Evolutionary conservation across 2,329 filamentous ascomycete genomes (phyloP).

Genomic region (Pseudogymnoascus sp.): DNA sequence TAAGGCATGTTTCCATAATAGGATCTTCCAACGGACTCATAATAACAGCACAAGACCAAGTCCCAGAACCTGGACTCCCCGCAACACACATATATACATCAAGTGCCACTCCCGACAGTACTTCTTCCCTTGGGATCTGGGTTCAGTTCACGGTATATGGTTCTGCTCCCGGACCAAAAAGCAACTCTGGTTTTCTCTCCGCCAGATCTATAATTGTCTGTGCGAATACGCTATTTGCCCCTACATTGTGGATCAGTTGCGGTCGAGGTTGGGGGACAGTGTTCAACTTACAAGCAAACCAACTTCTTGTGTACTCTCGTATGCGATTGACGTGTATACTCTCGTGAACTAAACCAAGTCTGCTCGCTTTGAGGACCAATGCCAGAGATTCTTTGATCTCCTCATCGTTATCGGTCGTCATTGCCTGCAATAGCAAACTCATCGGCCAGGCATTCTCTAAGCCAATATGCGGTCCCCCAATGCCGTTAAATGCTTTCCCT

Average conservation of each 20-base stretch:
- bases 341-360: conserved; percentile 80
- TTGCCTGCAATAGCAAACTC: conserved; percentile 83
- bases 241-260: conserved; percentile 20
- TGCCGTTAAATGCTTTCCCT: conserved; percentile 71
- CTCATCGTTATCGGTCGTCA: conserved; percentile 73
- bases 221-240: conserved; percentile 95
- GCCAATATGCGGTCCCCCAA: conserved; percentile 80
- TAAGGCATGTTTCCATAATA: not conserved
- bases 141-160: conserved; percentile 41
- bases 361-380: conserved; percentile 65
- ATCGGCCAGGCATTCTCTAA: conserved; percentile 94
- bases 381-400: conserved; percentile 71
- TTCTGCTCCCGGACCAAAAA: conserved; percentile 60
- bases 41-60: not conserved
- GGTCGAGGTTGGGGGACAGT: not conserved
- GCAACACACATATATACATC: not conserved
- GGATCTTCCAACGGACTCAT: not conserved
- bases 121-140: not conserved
- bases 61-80: not conserved
- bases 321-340: conserved; percentile 72
- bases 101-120: not conserved
- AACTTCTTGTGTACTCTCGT: conserved; percentile 70
- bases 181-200: conserved; percentile 75
- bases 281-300: conserved; percentile 66
- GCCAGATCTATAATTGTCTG: conserved; percentile 86